Evolutionary conservation across 1,139 yeast species (phyloP).

Genomic region (Saccharomyces hybrid): DNA sequence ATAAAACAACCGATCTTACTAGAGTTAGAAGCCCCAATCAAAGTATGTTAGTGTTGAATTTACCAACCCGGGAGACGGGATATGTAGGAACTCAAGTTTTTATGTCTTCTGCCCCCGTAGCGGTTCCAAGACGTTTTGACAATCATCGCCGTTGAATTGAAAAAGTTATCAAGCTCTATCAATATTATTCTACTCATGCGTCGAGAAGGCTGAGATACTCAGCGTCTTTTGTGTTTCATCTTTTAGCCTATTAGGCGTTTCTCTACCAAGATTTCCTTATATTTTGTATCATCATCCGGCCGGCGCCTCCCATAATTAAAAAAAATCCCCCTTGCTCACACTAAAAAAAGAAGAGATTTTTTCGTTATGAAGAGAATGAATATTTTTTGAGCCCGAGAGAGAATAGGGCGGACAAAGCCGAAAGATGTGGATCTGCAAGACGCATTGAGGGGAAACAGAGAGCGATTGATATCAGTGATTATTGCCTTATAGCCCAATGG

Average conservation of each 20-base stretch:
- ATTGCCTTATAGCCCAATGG: too few species aligned
- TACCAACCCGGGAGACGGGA: too few species aligned
- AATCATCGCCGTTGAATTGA: too few species aligned
- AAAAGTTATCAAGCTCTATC: too few species aligned
- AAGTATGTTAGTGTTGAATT: conserved; percentile 43
- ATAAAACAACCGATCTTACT: conserved; percentile 94
- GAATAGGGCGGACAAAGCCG: neutral
- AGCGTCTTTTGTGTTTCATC: neutral
- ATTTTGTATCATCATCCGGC: conserved; percentile 1
- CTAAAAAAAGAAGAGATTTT: neutral
- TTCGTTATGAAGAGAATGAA: neutral
- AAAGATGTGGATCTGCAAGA: neutral
- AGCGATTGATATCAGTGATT: too few species aligned
- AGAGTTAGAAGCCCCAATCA: conserved; percentile 95
- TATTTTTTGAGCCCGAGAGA: neutral
- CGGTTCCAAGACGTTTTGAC: too few species aligned
- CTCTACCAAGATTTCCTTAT: neutral
- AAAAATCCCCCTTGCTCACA: conserved; percentile 1
- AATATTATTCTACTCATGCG: too few species aligned
- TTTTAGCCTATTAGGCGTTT: neutral
- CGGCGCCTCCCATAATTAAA: neutral
- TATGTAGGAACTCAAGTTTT: too few species aligned
- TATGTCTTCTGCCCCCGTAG: conserved; percentile 1
- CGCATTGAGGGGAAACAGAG: neutral
- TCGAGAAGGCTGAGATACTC: neutral